Evolutionary conservation across 1,284 basidiomycete genomes (phyloP), one percentile per base, ranked within the genome.

Genomic region (Xerocomus tenax): DNA sequence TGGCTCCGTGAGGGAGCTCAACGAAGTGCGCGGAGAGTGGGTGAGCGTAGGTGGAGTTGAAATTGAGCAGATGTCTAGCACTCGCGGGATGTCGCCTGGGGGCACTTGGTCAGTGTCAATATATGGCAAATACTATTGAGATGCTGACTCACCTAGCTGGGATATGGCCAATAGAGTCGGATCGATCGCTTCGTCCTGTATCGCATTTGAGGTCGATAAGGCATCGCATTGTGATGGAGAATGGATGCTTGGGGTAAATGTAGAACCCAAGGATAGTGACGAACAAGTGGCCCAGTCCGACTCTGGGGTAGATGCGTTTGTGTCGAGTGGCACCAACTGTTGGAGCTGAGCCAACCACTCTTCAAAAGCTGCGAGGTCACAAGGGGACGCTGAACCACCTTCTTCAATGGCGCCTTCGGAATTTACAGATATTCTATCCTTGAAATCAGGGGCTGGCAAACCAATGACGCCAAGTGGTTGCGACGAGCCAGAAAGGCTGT

Each of bases 341-440:
- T 74, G 68, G 9, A 76, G 65, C 39, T 77, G 71, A 42, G 70
- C 70, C 61, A 79, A 68, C 78, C 77, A 79, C 40, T 69, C 72
- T 53, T 78, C 72, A 45, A 77, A 69, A 13, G 72, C 57, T n/a
- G 64, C 55, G 45, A 70, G 65, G 55, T 77, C 74, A 43, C 25
- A 49, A 10, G 62, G 19, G 19, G 12, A 28, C 25, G 13, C 49
- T 15, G 39, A 50, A 34, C 40, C 18, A 32, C 34, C 41, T 21
- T 42, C 50, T 29, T 52, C 56, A 15, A 29, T 28, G 5, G 9
- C n/a, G 29, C 39, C 42, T 25, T 41, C 56, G 8, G 42, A 45
- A 28, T 54, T 48, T 18, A 45, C 30, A 30, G 42, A 45, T 7
- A 23, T 40, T 25, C 47, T 23, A 29, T 63, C 58, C 25, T 30